Percentiles rank a stretch among this genome's conserved stretches.
Conservation (phyloP, 352 stramenopile species). For the Globisporangium abappressorium region DNA sequence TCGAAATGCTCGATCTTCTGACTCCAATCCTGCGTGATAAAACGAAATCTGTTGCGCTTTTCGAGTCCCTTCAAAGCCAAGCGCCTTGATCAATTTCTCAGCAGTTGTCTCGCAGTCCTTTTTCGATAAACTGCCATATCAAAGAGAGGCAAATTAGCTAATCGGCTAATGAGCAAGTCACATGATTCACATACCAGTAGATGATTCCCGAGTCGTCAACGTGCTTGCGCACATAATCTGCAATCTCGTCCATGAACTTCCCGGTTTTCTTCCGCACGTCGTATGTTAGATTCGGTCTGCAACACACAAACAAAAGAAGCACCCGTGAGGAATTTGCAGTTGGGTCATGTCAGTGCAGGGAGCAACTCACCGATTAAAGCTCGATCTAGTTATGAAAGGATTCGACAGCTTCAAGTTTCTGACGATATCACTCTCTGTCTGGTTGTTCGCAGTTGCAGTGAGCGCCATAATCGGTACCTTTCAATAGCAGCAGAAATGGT, state of each 20-base stretch:
- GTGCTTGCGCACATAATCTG: conserved; percentile 70
- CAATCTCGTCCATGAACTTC: conserved; percentile 82
- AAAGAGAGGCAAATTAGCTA: neutral
- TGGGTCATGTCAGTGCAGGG: neutral
- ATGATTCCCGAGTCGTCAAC: conserved; percentile 89
- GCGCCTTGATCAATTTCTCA: conserved; percentile 73
- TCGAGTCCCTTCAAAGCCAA: conserved; percentile 70
- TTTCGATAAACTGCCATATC: conserved; percentile 67
- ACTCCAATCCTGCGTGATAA: conserved; percentile 79
- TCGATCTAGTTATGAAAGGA: conserved; percentile 80
- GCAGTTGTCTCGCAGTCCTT: conserved; percentile 85
- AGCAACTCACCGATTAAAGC: conserved; percentile 71
- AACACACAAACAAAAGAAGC: neutral
- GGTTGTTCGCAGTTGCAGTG: conserved; percentile 82
- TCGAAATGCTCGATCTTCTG: conserved; percentile 67
- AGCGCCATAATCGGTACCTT: conserved; percentile 87
- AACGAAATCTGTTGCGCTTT: conserved; percentile 76
- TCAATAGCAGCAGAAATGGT: conserved; percentile 1
- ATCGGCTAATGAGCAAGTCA: neutral
- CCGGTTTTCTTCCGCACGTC: conserved; percentile 76
- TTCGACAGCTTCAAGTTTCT: conserved; percentile 69
- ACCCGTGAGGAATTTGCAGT: neutral
- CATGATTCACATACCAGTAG: conserved; percentile 56
- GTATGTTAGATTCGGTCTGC: conserved; percentile 81
- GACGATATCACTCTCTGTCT: conserved; percentile 83